A percentile compares a stretch with the other conserved stretches of the same genome.
These are phyloP conservation scores for Secale cereale DNA, from an alignment of 176 grass and related monocot genomes.

Conservation along the genomic window DNA sequence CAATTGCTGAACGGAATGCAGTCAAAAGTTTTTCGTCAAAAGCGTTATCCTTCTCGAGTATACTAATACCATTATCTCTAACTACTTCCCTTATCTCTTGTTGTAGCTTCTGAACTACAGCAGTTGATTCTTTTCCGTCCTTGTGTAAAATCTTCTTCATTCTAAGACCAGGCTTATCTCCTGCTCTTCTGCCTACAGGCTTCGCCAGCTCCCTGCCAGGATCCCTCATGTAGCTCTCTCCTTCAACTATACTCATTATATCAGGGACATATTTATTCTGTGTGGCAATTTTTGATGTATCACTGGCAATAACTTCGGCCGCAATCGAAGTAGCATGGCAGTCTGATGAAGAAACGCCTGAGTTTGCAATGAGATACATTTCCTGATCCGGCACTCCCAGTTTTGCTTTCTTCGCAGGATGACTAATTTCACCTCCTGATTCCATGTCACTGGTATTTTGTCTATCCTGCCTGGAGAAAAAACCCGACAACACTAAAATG, in stretches of 20 bases:
- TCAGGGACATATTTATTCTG: constrained; percentile 46
- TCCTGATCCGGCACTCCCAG: constrained; percentile 27
- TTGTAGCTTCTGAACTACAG: constrained; percentile 70
- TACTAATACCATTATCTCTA: constrained; percentile 41
- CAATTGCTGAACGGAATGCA: constrained; percentile 78
- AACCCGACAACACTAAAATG: background rate
- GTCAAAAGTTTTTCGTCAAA: constrained; percentile 84
- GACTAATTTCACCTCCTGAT: constrained; percentile 30
- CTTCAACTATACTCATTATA: constrained; percentile 90
- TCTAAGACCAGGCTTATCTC: constrained; percentile 60
- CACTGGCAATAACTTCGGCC: constrained; percentile 23
- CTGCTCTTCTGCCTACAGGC: constrained; percentile 54
- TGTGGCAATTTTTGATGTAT: constrained; percentile 31
- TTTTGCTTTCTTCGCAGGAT: constrained; percentile 53
- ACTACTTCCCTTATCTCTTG: constrained; percentile 74
- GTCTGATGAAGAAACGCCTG: constrained; percentile 8
- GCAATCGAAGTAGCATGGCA: constrained; percentile 29
- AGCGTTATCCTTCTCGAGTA: constrained; percentile 45
- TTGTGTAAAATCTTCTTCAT: constrained; percentile 88
- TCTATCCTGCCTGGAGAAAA: constrained; percentile 40
- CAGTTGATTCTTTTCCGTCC: constrained; percentile 61
- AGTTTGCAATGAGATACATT: constrained; percentile 19
- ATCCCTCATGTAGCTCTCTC: constrained; percentile 42
- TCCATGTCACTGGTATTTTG: constrained; percentile 16
- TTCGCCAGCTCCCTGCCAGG: constrained; percentile 48